These are phyloP conservation scores for Lactarius hatsudake DNA, from an alignment of 768 basidiomycete species.

Conservation along the genomic window DNA sequence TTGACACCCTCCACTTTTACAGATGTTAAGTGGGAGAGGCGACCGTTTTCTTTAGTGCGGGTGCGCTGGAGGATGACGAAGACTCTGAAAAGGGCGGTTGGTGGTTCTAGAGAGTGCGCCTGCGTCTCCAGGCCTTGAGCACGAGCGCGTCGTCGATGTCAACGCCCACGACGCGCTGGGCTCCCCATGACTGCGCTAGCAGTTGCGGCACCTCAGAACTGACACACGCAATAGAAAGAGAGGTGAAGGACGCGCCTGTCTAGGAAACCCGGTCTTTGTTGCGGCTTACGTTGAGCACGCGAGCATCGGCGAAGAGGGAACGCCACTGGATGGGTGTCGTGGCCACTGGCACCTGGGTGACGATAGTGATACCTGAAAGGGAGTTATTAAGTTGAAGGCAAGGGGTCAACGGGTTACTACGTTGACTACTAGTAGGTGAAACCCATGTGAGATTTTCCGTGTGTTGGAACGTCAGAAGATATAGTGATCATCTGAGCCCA, in stretches of 20 bases:
- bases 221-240: not conserved
- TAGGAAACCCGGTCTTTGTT: slow-evolving; percentile 22
- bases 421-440: too few relatives aligned
- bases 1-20: too few relatives aligned
- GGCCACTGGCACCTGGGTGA: slow-evolving; percentile 11
- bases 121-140: slow-evolving; percentile 68
- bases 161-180: slow-evolving; percentile 71
- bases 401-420: not conserved
- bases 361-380: slow-evolving; percentile 11
- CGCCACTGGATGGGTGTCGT: slow-evolving; percentile 62
- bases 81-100: slow-evolving; percentile 45
- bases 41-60: slow-evolving; percentile 26
- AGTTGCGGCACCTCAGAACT: not conserved
- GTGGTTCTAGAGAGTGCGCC: slow-evolving; percentile 68
- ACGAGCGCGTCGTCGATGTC: slow-evolving; percentile 80
- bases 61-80: slow-evolving; percentile 14
- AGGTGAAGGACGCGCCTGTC: slow-evolving; percentile 29
- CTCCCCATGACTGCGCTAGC: slow-evolving; percentile 61
- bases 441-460: slow-evolving; percentile 29
- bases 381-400: not conserved
- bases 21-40: not conserved
- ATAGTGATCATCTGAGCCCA: slow-evolving; percentile 6
- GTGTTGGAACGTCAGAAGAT: slow-evolving; percentile 19
- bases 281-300: slow-evolving; percentile 25
- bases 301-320: slow-evolving; percentile 37